A percentile compares a stretch with the other conserved stretches of the same genome.
phyloP scores from a whole-genome alignment of 2,329 filamentous ascomycete genomes.

The Diaporthe amygdali region DNA sequence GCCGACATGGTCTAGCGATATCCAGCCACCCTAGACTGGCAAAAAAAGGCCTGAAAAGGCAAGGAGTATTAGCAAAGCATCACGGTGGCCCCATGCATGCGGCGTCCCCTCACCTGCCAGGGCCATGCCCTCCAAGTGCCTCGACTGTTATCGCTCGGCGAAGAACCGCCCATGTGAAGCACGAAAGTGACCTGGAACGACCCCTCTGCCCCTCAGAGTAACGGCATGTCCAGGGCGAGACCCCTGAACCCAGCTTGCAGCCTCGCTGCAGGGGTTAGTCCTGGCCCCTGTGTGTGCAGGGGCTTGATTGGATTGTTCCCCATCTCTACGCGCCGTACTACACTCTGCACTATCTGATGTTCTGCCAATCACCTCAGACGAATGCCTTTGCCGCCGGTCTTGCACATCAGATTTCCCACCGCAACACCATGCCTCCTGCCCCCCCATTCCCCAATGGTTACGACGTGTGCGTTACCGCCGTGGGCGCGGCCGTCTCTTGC shows the following conservation, averaged over 20 bases:
- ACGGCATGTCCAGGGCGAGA: conserved; percentile 9
- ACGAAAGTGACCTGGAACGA: conserved; percentile 7
- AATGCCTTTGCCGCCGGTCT: conserved; percentile 13
- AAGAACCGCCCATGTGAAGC: neutral
- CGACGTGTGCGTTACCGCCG: conserved; percentile 21
- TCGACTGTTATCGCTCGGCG: neutral
- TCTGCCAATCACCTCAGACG: conserved; percentile 24
- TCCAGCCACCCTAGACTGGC: neutral
- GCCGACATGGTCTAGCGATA: neutral
- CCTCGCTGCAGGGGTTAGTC: conserved; percentile 9
- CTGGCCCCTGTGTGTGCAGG: conserved; percentile 7
- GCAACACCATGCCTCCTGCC: conserved; percentile 4
- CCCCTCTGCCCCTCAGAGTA: conserved; percentile 15
- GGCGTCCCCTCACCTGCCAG: neutral
- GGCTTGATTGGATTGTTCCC: conserved; percentile 21
- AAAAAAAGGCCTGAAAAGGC: neutral
- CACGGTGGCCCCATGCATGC: conserved; percentile 5
- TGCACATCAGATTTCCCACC: conserved; percentile 19
- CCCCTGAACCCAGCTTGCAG: conserved; percentile 21
- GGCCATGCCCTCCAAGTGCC: neutral
- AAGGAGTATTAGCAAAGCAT: conserved; percentile 9
- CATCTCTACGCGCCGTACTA: conserved; percentile 25
- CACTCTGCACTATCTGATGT: conserved; percentile 18
- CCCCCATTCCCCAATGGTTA: conserved; percentile 15
- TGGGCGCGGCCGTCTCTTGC: conserved; percentile 11